Conservation (phyloP, 192 early-diverging fungal genomes). For the Chytriomyces sp. region DNA sequence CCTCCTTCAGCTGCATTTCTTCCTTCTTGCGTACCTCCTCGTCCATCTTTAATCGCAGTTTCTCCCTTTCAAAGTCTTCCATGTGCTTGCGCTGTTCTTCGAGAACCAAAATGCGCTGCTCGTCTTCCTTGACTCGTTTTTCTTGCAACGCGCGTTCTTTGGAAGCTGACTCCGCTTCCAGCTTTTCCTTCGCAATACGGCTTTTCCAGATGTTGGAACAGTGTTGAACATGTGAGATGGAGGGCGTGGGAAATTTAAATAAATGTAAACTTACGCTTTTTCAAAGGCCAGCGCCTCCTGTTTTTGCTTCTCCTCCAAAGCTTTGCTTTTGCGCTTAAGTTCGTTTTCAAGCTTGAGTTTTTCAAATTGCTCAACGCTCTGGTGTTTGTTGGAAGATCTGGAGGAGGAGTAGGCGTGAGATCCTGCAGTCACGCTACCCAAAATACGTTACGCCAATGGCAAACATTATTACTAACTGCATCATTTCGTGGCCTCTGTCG, state of each 20-base stretch:
- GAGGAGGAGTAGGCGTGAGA: not conserved
- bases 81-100: constrained; percentile 30
- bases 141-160: not conserved
- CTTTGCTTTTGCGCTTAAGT: not conserved
- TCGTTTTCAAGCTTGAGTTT: constrained; percentile 10
- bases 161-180: constrained; percentile 6
- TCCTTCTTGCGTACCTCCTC: constrained; percentile 11
- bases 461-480: not conserved
- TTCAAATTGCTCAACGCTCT: constrained; percentile 23
- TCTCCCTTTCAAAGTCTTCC: constrained; percentile 19
- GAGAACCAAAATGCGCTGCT: not conserved
- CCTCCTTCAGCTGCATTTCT: constrained; percentile 17
- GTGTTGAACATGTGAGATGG: not conserved
- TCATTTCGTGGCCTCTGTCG: constrained; percentile 5
- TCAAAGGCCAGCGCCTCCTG: constrained; percentile 29
- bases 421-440: not conserved
- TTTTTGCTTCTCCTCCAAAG: not conserved
- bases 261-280: constrained; percentile 9
- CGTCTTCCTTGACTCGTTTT: constrained; percentile 16
- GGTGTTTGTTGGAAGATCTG: constrained; percentile 12
- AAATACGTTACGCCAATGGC: not conserved
- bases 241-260: not conserved
- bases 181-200: constrained; percentile 18
- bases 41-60: not conserved
- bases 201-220: not conserved